Evolutionary conservation across 2,329 filamentous ascomycete species (phyloP).

Genomic region (Pestalotiopsis sp.): DNA sequence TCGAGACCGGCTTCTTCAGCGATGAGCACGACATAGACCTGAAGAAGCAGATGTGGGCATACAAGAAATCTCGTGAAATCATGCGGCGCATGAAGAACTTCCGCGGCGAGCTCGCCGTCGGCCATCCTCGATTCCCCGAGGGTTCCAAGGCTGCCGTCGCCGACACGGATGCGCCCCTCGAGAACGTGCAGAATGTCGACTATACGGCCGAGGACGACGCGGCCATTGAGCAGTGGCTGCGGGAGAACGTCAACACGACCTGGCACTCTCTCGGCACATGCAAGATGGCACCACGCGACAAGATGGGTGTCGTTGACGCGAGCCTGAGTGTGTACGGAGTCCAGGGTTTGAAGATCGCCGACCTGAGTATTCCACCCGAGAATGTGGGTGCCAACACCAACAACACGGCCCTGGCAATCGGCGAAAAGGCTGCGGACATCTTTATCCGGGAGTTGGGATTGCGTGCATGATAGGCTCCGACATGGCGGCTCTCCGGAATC

Average conservation of each 20-base stretch:
- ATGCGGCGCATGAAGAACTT: conserved; percentile 56
- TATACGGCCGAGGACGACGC: conserved; percentile 50
- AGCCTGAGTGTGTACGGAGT: conserved; percentile 42
- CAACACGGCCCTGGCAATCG: conserved; percentile 49
- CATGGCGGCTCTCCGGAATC: no score
- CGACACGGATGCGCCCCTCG: conserved; percentile 34
- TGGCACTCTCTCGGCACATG: conserved; percentile 46
- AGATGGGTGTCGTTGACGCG: conserved; percentile 43
- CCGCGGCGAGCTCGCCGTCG: conserved; percentile 42
- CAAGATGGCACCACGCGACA: conserved; percentile 42
- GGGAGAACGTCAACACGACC: conserved; percentile 40
- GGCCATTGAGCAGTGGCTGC: conserved; percentile 43
- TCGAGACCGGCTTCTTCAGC: conserved; percentile 58
- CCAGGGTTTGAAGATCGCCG: conserved; percentile 40
- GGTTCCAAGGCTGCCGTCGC: conserved; percentile 39
- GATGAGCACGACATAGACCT: conserved; percentile 54
- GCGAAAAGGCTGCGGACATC: conserved; percentile 49
- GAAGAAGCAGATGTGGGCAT: conserved; percentile 61
- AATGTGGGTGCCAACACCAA: conserved; percentile 49
- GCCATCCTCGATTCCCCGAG: conserved; percentile 46
- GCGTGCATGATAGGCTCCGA: neutral
- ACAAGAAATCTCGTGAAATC: conserved; percentile 65
- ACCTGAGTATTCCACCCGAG: conserved; percentile 34
- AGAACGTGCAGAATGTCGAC: conserved; percentile 41
- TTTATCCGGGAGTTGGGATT: conserved; percentile 39